phyloP scores from a whole-genome alignment of 371 early-diverging fungal species.

The Rhizopus delemar region DNA sequence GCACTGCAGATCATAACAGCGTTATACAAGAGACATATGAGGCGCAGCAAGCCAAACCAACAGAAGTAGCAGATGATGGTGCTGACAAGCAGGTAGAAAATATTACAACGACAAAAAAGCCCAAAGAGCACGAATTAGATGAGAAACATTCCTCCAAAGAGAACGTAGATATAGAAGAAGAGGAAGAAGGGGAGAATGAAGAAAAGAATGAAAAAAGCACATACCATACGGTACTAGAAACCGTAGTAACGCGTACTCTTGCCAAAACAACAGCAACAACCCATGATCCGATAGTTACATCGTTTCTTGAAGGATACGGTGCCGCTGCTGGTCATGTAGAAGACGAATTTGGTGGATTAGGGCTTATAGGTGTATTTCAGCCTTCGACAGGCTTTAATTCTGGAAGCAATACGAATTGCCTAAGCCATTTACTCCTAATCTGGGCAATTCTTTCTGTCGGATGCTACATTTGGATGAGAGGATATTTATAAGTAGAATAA shows the following conservation, averaged over 20 bases:
- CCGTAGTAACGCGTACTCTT: not conserved
- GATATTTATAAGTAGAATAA: not conserved
- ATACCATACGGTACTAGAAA: not conserved
- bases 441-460: not conserved
- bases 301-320: slow-evolving; percentile 16
- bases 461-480: not conserved
- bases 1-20: too few species aligned
- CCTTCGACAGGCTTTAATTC: not conserved
- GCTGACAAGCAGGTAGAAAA: too few species aligned
- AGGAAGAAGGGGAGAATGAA: not conserved
- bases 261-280: not conserved
- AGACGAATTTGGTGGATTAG: slow-evolving; percentile 21
- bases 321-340: slow-evolving; percentile 21
- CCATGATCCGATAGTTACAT: slow-evolving; percentile 2
- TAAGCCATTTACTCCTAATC: not conserved
- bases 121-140: too few species aligned
- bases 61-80: too few species aligned
- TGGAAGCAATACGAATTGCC: not conserved
- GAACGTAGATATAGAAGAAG: too few species aligned
- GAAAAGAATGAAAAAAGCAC: not conserved
- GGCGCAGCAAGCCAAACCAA: too few species aligned
- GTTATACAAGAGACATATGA: too few species aligned
- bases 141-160: too few species aligned
- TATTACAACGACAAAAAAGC: too few species aligned
- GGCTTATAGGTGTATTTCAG: slow-evolving; percentile 16